Percentiles rank a stretch among this genome's conserved stretches.
Evolutionary conservation across 2,329 filamentous ascomycete genomes (phyloP).

Genomic region (Monosporascus sp.): DNA sequence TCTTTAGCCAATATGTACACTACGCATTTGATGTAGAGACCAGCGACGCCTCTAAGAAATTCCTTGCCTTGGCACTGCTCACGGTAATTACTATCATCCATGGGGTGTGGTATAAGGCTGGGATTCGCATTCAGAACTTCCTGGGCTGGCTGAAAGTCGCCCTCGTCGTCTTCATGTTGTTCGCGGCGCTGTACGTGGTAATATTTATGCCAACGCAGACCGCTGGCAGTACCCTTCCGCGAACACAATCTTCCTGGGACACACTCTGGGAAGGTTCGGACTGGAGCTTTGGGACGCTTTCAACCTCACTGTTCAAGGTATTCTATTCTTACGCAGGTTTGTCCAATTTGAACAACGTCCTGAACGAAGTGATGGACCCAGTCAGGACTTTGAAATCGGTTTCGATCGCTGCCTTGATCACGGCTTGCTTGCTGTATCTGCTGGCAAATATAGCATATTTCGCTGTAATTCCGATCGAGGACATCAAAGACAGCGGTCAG

Average conservation of each 20-base stretch:
- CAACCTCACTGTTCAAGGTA: conserved; percentile 62
- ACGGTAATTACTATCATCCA: conserved; percentile 55
- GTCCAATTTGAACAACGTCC: conserved; percentile 63
- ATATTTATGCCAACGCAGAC: conserved; percentile 31
- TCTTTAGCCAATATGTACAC: conserved; percentile 61
- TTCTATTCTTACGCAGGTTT: conserved; percentile 65
- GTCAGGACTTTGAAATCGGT: conserved; percentile 60
- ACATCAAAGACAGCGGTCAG: conserved; percentile 62
- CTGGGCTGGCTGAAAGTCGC: conserved; percentile 60
- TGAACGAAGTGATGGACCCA: conserved; percentile 66
- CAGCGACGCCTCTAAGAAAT: conserved; percentile 46
- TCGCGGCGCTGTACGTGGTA: conserved; percentile 56
- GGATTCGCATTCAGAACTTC: conserved; percentile 55
- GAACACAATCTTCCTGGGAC: conserved; percentile 36
- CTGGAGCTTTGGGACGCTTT: conserved; percentile 65
- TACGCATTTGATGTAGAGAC: conserved; percentile 51
- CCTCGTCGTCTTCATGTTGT: conserved; percentile 55
- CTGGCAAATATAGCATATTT: conserved; percentile 60
- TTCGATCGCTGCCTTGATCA: conserved; percentile 53
- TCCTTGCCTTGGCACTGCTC: conserved; percentile 51
- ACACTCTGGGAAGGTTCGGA: conserved; percentile 58
- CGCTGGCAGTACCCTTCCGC: not conserved
- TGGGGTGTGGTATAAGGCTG: conserved; percentile 49
- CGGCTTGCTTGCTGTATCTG: conserved; percentile 60
- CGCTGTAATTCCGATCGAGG: conserved; percentile 60